A percentile compares a stretch with the other conserved stretches of the same genome.
These are phyloP conservation scores for Lepiota venenata DNA, from an alignment of 768 basidiomycete genomes.

Conservation along the genomic window DNA sequence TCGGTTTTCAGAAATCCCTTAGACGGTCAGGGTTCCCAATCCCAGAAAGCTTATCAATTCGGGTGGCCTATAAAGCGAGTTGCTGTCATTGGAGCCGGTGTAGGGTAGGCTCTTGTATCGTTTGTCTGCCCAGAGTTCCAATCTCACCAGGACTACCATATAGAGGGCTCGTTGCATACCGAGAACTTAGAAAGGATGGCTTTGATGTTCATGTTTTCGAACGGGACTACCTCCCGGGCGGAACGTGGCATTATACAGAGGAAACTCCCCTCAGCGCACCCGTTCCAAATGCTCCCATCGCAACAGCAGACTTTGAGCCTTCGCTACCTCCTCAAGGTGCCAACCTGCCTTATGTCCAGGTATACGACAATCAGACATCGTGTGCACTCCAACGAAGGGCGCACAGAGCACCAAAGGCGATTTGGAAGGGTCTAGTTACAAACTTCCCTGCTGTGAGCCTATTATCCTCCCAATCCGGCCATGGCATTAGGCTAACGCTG, in stretches of 20 bases:
- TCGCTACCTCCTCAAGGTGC: conserved; percentile 31
- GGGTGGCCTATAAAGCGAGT: too few relatives aligned
- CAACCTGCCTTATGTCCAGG: conserved; percentile 25
- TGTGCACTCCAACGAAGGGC: conserved; percentile 19
- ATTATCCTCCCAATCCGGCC: background rate
- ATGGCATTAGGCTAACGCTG: background rate
- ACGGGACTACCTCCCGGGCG: conserved; percentile 35
- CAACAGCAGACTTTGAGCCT: conserved; percentile 31
- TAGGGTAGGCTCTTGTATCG: too few relatives aligned
- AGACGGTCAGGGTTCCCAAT: too few relatives aligned
- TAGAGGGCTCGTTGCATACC: conserved; percentile 35
- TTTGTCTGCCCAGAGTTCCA: too few relatives aligned
- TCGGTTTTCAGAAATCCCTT: too few relatives aligned
- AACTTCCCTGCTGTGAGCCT: conserved; percentile 31
- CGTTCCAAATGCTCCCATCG: conserved; percentile 30
- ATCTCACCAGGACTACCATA: too few relatives aligned
- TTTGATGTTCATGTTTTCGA: conserved; percentile 35
- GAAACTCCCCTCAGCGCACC: conserved; percentile 31
- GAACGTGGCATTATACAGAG: conserved; percentile 42
- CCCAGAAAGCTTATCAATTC: too few relatives aligned
- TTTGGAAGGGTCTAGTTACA: conserved; percentile 32
- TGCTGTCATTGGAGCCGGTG: too few relatives aligned
- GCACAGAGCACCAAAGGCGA: conserved; percentile 34
- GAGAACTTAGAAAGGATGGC: conserved; percentile 30
- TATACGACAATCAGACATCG: conserved; percentile 18